Conservation (phyloP, 1,139 yeast genomes). For the Pichia sp. region DNA sequence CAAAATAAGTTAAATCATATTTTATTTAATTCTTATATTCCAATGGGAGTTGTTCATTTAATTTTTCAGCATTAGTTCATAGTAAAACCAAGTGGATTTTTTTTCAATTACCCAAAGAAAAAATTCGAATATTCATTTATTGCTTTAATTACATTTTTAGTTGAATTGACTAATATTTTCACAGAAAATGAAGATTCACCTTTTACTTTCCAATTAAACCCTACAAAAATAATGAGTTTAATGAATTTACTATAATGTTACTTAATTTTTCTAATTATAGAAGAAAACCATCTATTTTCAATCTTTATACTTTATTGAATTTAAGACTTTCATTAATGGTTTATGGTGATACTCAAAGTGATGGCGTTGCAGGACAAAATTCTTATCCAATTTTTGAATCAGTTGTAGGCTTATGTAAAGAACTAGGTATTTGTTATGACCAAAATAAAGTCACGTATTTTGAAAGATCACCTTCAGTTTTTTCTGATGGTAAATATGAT, state of each 20-base stretch:
- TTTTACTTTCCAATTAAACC: slow-evolving; percentile 3
- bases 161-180: slow-evolving; percentile 14
- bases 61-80: slow-evolving; percentile 15
- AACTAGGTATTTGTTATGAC: slow-evolving; percentile 12
- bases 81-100: slow-evolving; percentile 3
- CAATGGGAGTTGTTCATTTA: slow-evolving; percentile 14
- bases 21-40: slow-evolving; percentile 19
- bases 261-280: slow-evolving; percentile 13
- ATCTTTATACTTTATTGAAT: slow-evolving; percentile 11
- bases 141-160: slow-evolving; percentile 13
- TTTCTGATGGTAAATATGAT: neutral
- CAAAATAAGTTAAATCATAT: slow-evolving; percentile 16
- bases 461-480: neutral
- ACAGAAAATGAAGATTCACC: slow-evolving; percentile 1
- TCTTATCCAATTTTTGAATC: slow-evolving; percentile 12
- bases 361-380: slow-evolving; percentile 12
- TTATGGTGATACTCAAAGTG: slow-evolving; percentile 14
- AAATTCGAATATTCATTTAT: slow-evolving; percentile 13
- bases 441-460: slow-evolving; percentile 5
- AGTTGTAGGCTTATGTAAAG: slow-evolving; percentile 7
- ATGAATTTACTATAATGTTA: slow-evolving; percentile 9
- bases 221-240: slow-evolving; percentile 7
- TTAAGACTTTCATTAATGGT: slow-evolving; percentile 14
- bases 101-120: slow-evolving; percentile 8
- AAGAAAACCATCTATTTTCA: slow-evolving; percentile 11